Evolutionary conservation across 768 basidiomycete genomes (phyloP), one percentile per base, ranked within the genome.

Genomic region (Glaciozyma martinii): DNA sequence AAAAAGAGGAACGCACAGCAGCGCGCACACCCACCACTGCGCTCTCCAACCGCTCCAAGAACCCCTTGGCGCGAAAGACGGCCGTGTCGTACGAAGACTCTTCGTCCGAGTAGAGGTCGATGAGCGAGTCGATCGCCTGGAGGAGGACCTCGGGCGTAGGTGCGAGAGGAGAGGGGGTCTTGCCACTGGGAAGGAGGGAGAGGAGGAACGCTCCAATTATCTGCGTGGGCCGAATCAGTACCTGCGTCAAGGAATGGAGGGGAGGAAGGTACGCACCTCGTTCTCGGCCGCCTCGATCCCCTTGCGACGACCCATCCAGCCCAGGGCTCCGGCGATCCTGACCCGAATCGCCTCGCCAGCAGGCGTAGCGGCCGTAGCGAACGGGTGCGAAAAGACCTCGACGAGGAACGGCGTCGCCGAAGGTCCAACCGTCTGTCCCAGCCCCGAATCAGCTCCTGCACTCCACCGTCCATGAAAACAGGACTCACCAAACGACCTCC

Each of bases 51-150:
- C 43, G 56, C 15, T 61, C 25, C 59, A 78, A 60, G 73, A 75
- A 77, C 6, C 73, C 73, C 1, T 65, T 60, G 4, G 61, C 12
- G 1, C 69, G 70, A 61, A 79, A 79, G n/a, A 78, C 78, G 15
- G 65, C 68, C 21, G 54, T 46, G 69, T 80, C 78, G 67, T 76
- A 79, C 4, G 70, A 59, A 33, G 76, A 65, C 18, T 72, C 75
- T 65, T 80, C 79, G 67, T 80, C 79, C 6, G 77, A 76, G 70
- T 79, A 80, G 44, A 79, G 73, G 67, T 80, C 79, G 62, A 79
- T 78, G 56, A 79, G 61, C 33, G 76, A 76, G 68, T 80, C 78
- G 60, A 80, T 66, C 25, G 74, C 71, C 19, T 78, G 74, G 29
- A 79, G 72, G 46, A 76, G 65, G 19, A 65, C 56, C 52, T 59